Evolutionary conservation across 2,329 filamentous ascomycete species (phyloP), one percentile per base, ranked within the genome.

Genomic region (Beauveria caledonica): DNA sequence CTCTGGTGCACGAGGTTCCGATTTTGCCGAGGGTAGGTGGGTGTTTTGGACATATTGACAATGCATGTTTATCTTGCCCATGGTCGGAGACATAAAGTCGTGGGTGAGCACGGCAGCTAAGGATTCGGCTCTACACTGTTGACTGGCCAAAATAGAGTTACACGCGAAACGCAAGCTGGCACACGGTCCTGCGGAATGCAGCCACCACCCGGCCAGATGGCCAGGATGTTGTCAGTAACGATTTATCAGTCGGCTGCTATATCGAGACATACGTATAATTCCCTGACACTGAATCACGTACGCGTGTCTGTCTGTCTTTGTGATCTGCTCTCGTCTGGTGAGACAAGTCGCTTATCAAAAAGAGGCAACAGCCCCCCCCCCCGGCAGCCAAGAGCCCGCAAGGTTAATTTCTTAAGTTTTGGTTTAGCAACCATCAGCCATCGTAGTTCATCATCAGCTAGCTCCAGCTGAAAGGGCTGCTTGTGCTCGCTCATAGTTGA

Each of bases 401-500:
- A 50, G 9, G 13, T 36, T 19, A 50, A 50, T 15, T 13, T 33
- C 27, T n/a, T 11, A 57, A 33, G 23, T n/a, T 36, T 13, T 39
- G 21, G 33, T n/a, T n/a, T 25, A 33, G 17, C 33, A 33, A 25
- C 8, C 50, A 23, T 21, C 25, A 45, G 33, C 51, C 33, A 49
- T 50, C 45, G 36, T 40, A 54, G 50, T 60, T 49, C 58, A 48
- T 58, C 40, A 60, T 53, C 49, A 25, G 19, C 42, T 27, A 53
- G 42, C 55, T 42, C 45, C 23, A 55, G 33, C 56, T 58, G 56
- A 44, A 42, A 42, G 46, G 62, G 17, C 55, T 51, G 63, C 40
- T 56, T 51, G 61, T 33, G 25, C 45, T 51, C 33, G 23, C 49
- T 50, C 42, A 48, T 36, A 40, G 60, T 33, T 51, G 63, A 62